Evolutionary conservation across 345 rosid species (phyloP).

Genomic region (Clausena lansium): DNA sequence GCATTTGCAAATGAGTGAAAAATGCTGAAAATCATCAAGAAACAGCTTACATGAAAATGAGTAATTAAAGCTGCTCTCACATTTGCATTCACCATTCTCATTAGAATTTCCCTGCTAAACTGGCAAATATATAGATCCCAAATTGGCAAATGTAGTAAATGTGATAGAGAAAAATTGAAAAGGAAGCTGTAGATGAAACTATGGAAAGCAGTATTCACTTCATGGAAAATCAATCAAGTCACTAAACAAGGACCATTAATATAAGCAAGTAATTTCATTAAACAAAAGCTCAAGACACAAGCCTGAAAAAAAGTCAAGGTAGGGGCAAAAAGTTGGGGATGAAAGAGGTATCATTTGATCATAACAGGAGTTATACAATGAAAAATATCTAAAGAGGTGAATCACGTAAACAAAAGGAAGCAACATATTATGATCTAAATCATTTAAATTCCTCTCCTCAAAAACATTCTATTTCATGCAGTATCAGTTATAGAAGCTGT

Average conservation of each 20-base stretch:
- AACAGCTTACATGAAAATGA: too few relatives aligned
- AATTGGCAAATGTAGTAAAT: neutral
- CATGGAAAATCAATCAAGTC: neutral
- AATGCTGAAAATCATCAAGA: too few relatives aligned
- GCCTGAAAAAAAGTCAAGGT: neutral
- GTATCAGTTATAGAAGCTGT: neutral
- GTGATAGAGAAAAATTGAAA: neutral
- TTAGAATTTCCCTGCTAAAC: neutral
- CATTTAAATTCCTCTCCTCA: neutral
- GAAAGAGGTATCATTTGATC: neutral
- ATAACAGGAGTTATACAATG: neutral
- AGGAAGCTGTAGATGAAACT: neutral
- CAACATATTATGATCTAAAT: neutral
- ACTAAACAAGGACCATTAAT: neutral
- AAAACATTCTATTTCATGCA: neutral
- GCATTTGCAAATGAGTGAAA: too few relatives aligned
- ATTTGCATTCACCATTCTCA: neutral
- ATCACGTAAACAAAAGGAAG: neutral
- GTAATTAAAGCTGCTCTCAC: neutral
- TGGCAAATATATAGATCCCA: neutral
- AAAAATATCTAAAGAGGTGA: neutral
- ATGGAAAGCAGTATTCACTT: neutral
- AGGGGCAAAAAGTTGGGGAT: neutral
- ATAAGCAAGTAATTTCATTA: neutral
- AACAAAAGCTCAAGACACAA: neutral